Evolutionary conservation across 371 early-diverging fungal species (phyloP), one percentile per base, ranked within the genome.

Genomic region (Massospora cicadina): DNA sequence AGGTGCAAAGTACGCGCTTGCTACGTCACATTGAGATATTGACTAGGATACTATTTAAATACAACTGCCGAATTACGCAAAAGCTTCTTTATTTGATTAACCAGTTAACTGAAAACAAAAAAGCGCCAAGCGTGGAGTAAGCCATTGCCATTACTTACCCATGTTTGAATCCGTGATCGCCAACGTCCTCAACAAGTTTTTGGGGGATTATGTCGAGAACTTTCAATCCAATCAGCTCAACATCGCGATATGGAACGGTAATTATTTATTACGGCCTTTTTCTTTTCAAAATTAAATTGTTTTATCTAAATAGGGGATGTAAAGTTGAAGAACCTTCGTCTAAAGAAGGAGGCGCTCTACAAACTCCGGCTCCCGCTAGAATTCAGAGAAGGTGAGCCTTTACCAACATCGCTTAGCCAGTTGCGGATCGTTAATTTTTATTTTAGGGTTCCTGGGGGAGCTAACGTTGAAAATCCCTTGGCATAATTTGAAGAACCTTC

Each of bases 201-300:
- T 97, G 32, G 98, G 98, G 33, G 91, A 90, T 66, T 95, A 95
- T 81, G 93, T 96, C 55, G 87, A 87, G 33, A 95, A 96, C 73
- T 80, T 98, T 54, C 94, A 95, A 69, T 86, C 90, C 56, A 90
- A 86, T 65, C 97, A 98, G 76, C 82, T 98, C 64, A 92, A 89
- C 71, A 83, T 98, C 66, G 96, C 90, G 33, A 90, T 98, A 63
- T 98, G 97, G 97, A 85, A 84, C 69, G 98, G 96, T 90, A 84
- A 24, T 62, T 10, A 2, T 66, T 17, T 23, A 62, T 26, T 54
- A 1, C 33, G 63, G 21, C 30, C 54, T 24, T n/a, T 43, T 63
- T 10, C 12, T 53, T n/a, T 54, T 7, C 30, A 28, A 25, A 63
- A 25, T 64, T 55, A 60, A 33, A 3, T 27, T 65, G 21, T 65